A percentile compares a stretch with the other conserved stretches of the same genome.
phyloP scores from a whole-genome alignment of 1,139 yeast genomes.

The Geotrichum fermentans region DNA sequence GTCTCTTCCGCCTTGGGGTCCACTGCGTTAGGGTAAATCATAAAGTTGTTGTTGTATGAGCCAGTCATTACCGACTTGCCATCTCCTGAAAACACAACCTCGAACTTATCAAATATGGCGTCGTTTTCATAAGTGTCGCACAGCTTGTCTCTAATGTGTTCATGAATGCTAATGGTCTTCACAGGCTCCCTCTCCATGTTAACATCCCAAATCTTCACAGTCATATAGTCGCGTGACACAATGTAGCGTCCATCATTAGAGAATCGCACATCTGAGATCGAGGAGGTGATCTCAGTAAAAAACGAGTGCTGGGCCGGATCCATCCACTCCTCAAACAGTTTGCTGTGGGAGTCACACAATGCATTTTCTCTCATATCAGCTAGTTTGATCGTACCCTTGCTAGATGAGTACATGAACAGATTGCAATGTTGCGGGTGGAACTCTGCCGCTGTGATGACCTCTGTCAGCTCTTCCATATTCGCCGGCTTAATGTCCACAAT shows the following conservation, averaged over 20 bases:
- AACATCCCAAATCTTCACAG: constrained; percentile 94
- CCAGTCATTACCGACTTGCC: constrained; percentile 93
- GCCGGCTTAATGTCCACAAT: constrained; percentile 97
- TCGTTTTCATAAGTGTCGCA: constrained; percentile 98
- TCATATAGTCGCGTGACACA: constrained; percentile 93
- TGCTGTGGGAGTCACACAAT: constrained; percentile 84
- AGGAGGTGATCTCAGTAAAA: constrained; percentile 93
- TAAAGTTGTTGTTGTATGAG: constrained; percentile 90
- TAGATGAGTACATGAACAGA: constrained; percentile 91
- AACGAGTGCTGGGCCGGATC: constrained; percentile 93
- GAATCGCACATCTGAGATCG: constrained; percentile 90
- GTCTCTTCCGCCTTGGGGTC: constrained; percentile 52
- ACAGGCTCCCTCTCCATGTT: constrained; percentile 95
- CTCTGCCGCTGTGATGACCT: constrained; percentile 95
- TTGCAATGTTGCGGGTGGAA: constrained; percentile 94
- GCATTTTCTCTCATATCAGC: constrained; percentile 97
- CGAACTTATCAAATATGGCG: constrained; percentile 96
- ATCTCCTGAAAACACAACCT: constrained; percentile 92
- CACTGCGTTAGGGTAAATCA: constrained; percentile 83
- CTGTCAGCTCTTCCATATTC: constrained; percentile 97
- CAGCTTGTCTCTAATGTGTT: constrained; percentile 83
- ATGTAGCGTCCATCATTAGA: constrained; percentile 89
- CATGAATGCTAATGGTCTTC: constrained; percentile 92
- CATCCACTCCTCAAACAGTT: constrained; percentile 82
- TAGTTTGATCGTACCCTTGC: constrained; percentile 90